phyloP scores from a whole-genome alignment of 169 alveolate genomes.

The Cryptosporidium canis region DNA sequence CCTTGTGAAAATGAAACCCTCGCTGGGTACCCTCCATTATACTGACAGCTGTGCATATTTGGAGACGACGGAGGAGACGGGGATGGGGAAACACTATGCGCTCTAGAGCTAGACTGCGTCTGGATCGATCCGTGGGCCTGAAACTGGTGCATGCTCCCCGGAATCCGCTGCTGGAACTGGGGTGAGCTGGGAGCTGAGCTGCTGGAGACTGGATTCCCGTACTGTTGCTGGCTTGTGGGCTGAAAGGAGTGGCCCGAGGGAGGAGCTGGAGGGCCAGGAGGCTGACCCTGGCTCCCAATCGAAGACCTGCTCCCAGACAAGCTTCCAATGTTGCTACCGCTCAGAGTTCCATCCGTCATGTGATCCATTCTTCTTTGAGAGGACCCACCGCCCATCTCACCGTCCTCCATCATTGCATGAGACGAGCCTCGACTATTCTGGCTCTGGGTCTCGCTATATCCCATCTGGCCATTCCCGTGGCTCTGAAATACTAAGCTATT shows the following conservation, averaged over 20 bases:
- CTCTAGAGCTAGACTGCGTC: neutral
- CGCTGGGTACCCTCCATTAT: too few relatives aligned
- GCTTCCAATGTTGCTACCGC: neutral
- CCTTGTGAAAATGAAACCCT: too few relatives aligned
- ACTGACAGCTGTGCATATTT: too few relatives aligned
- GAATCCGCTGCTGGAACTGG: neutral
- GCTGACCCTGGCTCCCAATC: neutral
- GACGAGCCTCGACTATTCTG: neutral
- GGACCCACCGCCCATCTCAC: neutral
- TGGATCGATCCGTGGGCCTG: neutral
- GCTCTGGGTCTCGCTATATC: neutral
- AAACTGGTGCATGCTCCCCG: neutral
- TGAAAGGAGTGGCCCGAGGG: neutral
- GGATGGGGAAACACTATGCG: neutral
- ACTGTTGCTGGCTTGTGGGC: neutral
- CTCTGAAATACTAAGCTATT: neutral
- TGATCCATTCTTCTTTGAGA: constrained; percentile 4
- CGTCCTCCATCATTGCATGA: neutral
- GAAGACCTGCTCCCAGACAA: neutral
- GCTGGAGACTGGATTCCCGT: neutral
- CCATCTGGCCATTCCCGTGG: neutral
- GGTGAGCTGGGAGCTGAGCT: neutral
- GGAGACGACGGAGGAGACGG: constrained; percentile 6
- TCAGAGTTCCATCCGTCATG: neutral
- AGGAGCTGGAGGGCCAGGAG: neutral